phyloP scores from a whole-genome alignment of 2,329 filamentous ascomycete genomes.

The Claviceps spartinae region DNA sequence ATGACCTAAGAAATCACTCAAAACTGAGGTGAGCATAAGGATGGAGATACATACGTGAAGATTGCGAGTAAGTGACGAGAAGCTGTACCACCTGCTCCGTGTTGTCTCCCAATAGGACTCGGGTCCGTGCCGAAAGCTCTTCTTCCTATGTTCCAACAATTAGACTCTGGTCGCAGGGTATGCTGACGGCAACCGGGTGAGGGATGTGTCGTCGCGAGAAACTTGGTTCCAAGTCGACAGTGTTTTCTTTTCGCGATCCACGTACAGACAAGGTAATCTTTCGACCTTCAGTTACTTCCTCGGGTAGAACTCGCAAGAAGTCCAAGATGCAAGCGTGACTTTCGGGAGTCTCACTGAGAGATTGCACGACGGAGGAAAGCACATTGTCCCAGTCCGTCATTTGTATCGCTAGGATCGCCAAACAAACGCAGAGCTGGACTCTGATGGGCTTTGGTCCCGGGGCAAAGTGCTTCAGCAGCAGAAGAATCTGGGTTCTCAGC shows the following conservation, averaged over 20 bases:
- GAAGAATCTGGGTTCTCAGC: constrained; percentile 72
- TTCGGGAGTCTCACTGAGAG: constrained; percentile 61
- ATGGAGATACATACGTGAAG: constrained; percentile 53
- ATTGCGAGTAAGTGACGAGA: constrained; percentile 81
- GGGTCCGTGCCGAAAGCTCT: constrained; percentile 73
- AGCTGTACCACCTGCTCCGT: constrained; percentile 75
- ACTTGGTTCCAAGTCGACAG: constrained; percentile 26
- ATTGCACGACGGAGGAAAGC: constrained; percentile 63
- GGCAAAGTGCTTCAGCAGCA: constrained; percentile 68
- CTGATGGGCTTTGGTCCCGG: constrained; percentile 72
- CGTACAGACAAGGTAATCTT: constrained; percentile 98
- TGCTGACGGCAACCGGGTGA: constrained; percentile 23
- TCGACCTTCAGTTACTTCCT: constrained; percentile 97
- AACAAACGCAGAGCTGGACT: constrained; percentile 85
- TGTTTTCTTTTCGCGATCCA: constrained; percentile 43
- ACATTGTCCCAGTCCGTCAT: constrained; percentile 96
- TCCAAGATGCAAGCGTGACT: constrained; percentile 83
- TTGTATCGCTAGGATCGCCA: constrained; percentile 90
- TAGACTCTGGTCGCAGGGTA: constrained; percentile 19
- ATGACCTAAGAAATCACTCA: not conserved
- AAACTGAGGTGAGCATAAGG: not conserved
- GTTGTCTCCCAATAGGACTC: constrained; percentile 83
- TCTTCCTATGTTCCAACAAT: constrained; percentile 64
- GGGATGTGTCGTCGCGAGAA: constrained; percentile 18
- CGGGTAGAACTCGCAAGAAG: constrained; percentile 89